phyloP scores from a whole-genome alignment of 108 stramenopile genomes.

The Epithemia pelagica region DNA sequence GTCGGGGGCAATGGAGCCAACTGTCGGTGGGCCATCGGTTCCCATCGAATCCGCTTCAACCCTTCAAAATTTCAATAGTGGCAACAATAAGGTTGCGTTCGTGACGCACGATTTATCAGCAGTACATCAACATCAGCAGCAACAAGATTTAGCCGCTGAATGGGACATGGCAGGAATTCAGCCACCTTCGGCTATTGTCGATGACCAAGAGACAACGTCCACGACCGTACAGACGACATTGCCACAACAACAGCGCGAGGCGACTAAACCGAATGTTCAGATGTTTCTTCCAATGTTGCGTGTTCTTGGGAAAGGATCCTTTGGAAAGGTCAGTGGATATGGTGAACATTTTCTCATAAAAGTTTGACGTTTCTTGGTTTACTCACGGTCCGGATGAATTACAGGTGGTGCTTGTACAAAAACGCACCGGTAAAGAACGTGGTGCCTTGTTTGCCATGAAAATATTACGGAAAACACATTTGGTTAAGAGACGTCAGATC shows the following conservation, averaged over 20 bases:
- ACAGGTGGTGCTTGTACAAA: slow-evolving; percentile 85
- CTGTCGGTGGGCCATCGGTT: not conserved
- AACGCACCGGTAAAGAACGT: slow-evolving; percentile 56
- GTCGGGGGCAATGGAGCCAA: slow-evolving; percentile 1
- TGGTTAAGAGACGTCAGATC: slow-evolving; percentile 90
- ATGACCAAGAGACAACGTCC: slow-evolving; percentile 5
- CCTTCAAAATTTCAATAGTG: not conserved
- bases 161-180: slow-evolving; percentile 21
- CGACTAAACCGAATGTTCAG: slow-evolving; percentile 65
- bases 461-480: slow-evolving; percentile 89
- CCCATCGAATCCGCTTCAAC: not conserved
- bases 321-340: slow-evolving; percentile 78
- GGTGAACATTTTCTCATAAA: too few species aligned
- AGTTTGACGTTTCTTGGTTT: too few species aligned
- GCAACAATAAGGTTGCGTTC: not conserved
- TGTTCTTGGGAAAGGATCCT: slow-evolving; percentile 86
- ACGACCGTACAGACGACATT: slow-evolving; percentile 16
- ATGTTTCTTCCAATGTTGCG: slow-evolving; percentile 78
- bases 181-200: not conserved
- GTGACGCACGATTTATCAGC: not conserved
- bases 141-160: not conserved
- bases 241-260: not conserved
- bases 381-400: too few species aligned
- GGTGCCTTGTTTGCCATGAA: slow-evolving; percentile 96
- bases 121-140: not conserved